Base-by-base conservation (phyloP, 2,329 filamentous ascomycete genomes). In the Trichoderma sp. region DNA sequence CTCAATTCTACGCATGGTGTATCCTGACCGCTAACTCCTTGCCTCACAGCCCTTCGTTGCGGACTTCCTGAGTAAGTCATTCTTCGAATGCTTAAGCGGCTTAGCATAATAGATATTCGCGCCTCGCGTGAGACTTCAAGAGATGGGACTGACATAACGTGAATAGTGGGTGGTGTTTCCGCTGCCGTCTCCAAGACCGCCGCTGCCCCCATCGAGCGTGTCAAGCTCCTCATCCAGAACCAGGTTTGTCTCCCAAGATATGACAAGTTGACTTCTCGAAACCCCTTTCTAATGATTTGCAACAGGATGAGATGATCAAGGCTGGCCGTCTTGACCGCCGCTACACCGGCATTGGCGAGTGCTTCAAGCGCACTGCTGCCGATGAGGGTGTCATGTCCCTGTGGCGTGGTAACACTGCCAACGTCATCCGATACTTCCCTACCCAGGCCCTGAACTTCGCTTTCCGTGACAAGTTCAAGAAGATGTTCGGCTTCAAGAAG, bases 391-490 rank as follows among this genome's bases (percentile, higher is more conserved):
- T 96, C 79, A 91, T 96, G 84, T 91, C 95, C 75, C 89, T 99
- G 80, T 99, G 96, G 96, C 91, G 96, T 91, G 96, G 96, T 87
- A 99, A 99, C 93, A 99, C 96, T 83, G 96, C 96, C 93, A 99
- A 99, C 92, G 96, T 99, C 86, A 97, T 99, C 90, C 96, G 96
- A 92, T 99, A 99, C 89, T 99, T 99, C 93, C 96, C 96, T 79
- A 99, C 96, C 84, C 96, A 99, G 91, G 96, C 96, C 80, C 89
- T 99, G 84, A 99, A 99, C 94, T 99, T 99, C 83, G 96, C 96
- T 84, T 99, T 99, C 96, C 96, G 96, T 86, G 96, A 99, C 86
- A 97, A 96, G 91, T 99, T 97, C 94, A 99, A 99, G 94, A 89
- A 92, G 82, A 96, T 99, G 94, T 99, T 99, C 91, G 92, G 93